Evolutionary conservation across 208 protist genomes (phyloP).

Genomic region (Lotmaria passim): DNA sequence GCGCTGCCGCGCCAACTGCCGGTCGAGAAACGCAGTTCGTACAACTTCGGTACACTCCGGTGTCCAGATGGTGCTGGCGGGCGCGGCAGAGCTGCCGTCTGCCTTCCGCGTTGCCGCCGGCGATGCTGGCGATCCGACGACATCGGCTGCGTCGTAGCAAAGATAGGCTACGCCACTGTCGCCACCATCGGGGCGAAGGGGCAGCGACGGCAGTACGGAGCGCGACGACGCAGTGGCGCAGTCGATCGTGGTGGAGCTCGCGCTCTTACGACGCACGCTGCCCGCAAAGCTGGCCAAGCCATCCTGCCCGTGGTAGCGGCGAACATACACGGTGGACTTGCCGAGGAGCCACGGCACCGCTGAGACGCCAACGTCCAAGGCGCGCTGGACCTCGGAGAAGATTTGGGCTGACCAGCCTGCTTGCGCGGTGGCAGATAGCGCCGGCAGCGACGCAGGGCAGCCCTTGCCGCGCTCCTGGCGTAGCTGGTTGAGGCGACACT

Average conservation of each 20-base stretch:
- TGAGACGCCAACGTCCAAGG: constrained; percentile 22
- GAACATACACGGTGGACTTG: constrained; percentile 19
- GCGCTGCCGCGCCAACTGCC: constrained; percentile 21
- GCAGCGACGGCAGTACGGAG: neutral
- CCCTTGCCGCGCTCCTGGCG: constrained; percentile 11
- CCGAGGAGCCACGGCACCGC: constrained; percentile 30
- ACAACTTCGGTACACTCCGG: constrained; percentile 42
- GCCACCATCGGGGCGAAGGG: neutral
- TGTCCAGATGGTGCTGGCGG: constrained; percentile 13
- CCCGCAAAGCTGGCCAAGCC: neutral
- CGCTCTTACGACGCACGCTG: neutral
- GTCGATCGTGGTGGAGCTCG: neutral
- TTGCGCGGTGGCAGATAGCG: neutral
- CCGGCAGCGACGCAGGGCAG: neutral
- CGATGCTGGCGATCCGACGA: neutral
- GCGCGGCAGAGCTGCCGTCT: neutral
- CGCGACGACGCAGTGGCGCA: neutral
- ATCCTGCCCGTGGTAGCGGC: neutral
- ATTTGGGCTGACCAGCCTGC: constrained; percentile 14
- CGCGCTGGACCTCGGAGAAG: neutral
- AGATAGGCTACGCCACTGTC: neutral
- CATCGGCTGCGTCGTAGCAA: constrained; percentile 7
- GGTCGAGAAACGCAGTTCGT: constrained; percentile 37
- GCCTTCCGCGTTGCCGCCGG: neutral
- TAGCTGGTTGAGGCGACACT: constrained; percentile 39